Conservation (phyloP, 2,329 filamentous ascomycete species). For the Trichoderma sp. region DNA sequence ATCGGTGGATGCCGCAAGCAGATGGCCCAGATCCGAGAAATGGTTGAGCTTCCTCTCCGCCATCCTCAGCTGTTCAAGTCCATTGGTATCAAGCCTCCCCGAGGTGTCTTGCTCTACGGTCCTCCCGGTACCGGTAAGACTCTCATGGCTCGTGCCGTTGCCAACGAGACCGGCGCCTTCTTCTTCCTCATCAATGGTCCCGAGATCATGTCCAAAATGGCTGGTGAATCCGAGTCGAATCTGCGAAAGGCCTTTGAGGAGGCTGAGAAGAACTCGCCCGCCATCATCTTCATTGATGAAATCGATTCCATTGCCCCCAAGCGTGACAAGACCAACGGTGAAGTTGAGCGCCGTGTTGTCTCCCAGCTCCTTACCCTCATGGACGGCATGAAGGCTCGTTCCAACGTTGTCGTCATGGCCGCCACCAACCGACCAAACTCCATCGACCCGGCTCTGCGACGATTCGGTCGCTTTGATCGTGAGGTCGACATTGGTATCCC, state of each 20-base stretch:
- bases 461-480: conserved; percentile 97
- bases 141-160: conserved; percentile 95
- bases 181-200: conserved; percentile 99
- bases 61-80: conserved; percentile 99
- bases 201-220: conserved; percentile 99
- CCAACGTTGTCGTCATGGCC: conserved; percentile 98
- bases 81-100: conserved; percentile 98
- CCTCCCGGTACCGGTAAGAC: conserved; percentile 99
- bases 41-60: conserved; percentile 93
- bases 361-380: conserved; percentile 96
- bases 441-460: conserved; percentile 93
- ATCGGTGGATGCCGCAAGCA: conserved; percentile 99
- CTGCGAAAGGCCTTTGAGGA: conserved; percentile 99
- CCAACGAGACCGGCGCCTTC: conserved; percentile 98
- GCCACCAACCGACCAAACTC: conserved; percentile 99
- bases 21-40: conserved; percentile 98
- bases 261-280: conserved; percentile 98
- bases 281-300: conserved; percentile 99
- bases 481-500: conserved; percentile 98
- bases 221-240: conserved; percentile 98
- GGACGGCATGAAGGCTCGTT: conserved; percentile 99
- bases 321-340: conserved; percentile 99
- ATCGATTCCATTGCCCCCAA: conserved; percentile 99
- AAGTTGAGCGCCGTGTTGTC: conserved; percentile 97
- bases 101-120: conserved; percentile 94